Percentiles rank a stretch among this genome's conserved stretches.
phyloP scores from a whole-genome alignment of 2,329 filamentous ascomycete genomes.

The Colletotrichum zoysiae region DNA sequence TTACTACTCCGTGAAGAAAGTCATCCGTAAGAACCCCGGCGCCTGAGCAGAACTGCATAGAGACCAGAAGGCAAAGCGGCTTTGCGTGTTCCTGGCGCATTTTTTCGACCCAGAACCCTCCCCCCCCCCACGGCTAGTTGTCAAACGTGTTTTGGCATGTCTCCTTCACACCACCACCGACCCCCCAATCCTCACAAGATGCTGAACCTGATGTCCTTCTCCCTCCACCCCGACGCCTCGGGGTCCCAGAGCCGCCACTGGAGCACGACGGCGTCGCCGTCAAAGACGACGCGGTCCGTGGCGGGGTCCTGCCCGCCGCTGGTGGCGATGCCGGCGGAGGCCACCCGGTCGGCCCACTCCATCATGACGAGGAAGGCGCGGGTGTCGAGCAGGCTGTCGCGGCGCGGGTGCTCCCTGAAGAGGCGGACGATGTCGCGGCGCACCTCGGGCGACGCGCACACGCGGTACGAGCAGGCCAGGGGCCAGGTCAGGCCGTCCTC shows the following conservation, averaged over 20 bases:
- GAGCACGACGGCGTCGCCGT: not conserved
- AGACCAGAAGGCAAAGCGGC: not conserved
- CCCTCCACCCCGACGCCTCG: not conserved
- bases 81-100: too few relatives aligned
- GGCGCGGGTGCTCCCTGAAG: slow-evolving; percentile 55
- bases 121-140: not conserved
- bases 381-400: slow-evolving; percentile 60
- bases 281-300: not conserved
- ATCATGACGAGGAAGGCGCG: slow-evolving; percentile 50
- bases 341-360: not conserved
- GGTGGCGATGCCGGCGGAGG: not conserved
- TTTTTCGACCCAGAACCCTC: not conserved
- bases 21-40: not conserved
- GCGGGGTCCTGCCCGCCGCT: not conserved
- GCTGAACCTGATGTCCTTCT: not conserved
- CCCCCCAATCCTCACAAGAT: not conserved
- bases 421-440: slow-evolving; percentile 56
- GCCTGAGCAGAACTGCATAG: not conserved
- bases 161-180: too few relatives aligned
- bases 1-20: not conserved
- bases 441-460: slow-evolving; percentile 53
- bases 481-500: slow-evolving; percentile 49
- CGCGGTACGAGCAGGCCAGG: slow-evolving; percentile 55
- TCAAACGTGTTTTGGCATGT: not conserved
- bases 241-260: slow-evolving; percentile 8